Percentiles rank a stretch among this genome's conserved stretches.
Evolutionary conservation across 73 alveolate species (phyloP).

Genomic region (Loxodes magnus): DNA sequence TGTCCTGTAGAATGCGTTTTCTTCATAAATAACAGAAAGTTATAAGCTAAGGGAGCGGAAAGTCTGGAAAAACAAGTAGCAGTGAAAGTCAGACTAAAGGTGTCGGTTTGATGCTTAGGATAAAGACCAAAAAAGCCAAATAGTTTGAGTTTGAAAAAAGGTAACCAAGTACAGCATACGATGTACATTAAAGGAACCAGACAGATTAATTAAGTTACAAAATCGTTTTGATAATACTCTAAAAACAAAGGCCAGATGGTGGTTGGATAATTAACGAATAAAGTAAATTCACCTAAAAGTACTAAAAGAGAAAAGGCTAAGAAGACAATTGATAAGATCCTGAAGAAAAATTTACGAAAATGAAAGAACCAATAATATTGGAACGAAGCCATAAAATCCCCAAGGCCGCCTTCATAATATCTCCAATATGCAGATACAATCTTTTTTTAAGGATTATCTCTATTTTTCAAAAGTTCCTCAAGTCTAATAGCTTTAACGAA

Average conservation of each 20-base stretch:
- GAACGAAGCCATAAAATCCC: background rate
- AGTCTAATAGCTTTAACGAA: background rate
- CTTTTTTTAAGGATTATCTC: background rate
- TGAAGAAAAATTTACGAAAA: background rate
- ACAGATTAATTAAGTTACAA: background rate
- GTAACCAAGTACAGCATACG: background rate
- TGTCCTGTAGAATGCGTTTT: no score
- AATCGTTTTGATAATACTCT: background rate
- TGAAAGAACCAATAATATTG: slow-evolving; percentile 1
- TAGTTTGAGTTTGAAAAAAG: slow-evolving; percentile 9
- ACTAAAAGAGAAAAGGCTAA: background rate
- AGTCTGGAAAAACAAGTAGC: slow-evolving; percentile 9
- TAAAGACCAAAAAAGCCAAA: slow-evolving; percentile 5
- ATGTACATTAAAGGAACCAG: background rate
- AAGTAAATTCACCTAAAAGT: background rate
- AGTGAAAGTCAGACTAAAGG: background rate
- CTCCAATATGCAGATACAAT: slow-evolving; percentile 1
- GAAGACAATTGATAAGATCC: background rate
- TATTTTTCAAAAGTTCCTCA: slow-evolving; percentile 1
- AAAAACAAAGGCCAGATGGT: background rate
- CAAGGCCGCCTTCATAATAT: background rate
- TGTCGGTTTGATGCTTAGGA: background rate
- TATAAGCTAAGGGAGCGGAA: slow-evolving; percentile 1
- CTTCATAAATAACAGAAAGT: slow-evolving; percentile 1
- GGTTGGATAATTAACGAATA: background rate